phyloP scores from a whole-genome alignment of 805 yeast species.

The Candida peoriensis region DNA sequence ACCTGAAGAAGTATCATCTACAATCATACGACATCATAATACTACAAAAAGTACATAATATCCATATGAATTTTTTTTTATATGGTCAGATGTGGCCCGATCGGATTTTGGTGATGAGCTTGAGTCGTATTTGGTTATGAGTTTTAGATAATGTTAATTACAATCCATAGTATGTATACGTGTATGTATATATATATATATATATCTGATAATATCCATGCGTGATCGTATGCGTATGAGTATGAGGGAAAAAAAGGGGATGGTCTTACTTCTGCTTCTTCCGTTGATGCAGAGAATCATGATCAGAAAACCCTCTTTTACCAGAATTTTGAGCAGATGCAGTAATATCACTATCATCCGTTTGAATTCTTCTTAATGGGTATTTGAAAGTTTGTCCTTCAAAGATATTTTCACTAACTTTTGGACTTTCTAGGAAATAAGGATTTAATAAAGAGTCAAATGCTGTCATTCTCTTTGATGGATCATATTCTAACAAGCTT shows the following conservation, averaged over 20 bases:
- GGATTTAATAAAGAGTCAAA: slow-evolving; percentile 68
- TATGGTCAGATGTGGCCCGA: too few relatives aligned
- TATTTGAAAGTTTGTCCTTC: slow-evolving; percentile 68
- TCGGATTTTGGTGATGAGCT: too few relatives aligned
- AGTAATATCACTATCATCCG: slow-evolving; percentile 78
- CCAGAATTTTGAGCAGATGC: slow-evolving; percentile 25
- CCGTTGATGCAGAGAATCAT: slow-evolving; percentile 19
- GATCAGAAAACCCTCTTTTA: slow-evolving; percentile 24
- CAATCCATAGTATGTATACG: too few relatives aligned
- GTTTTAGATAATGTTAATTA: too few relatives aligned
- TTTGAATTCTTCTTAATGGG: slow-evolving; percentile 82
- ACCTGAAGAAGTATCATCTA: too few relatives aligned
- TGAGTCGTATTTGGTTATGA: too few relatives aligned
- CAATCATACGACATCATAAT: too few relatives aligned
- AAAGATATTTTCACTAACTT: slow-evolving; percentile 72
- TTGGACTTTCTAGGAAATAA: slow-evolving; percentile 69
- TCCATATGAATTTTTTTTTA: too few relatives aligned
- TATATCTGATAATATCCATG: too few relatives aligned
- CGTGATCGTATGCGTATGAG: too few relatives aligned
- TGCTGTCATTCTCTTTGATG: slow-evolving; percentile 74
- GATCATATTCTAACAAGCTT: slow-evolving; percentile 75
- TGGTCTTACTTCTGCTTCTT: slow-evolving; percentile 21
- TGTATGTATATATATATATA: too few relatives aligned
- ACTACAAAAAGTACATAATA: too few relatives aligned
- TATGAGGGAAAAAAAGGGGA: not conserved